A percentile compares a stretch with the other conserved stretches of the same genome.
Evolutionary conservation across 2,329 filamentous ascomycete genomes (phyloP).

Genomic region (Pseudocercospora pini-densiflorae): DNA sequence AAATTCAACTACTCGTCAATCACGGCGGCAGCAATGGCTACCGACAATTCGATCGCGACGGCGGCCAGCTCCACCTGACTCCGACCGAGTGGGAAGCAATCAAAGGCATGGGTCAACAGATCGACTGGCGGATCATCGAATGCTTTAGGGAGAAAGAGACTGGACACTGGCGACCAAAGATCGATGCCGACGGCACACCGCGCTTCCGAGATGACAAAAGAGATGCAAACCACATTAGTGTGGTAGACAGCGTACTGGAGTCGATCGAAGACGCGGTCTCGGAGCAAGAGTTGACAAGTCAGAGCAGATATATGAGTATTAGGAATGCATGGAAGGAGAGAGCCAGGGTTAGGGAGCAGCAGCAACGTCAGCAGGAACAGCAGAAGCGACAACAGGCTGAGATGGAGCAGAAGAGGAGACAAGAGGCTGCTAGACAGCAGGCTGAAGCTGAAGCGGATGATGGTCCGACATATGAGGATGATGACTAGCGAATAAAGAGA

Average conservation of each 20-base stretch:
- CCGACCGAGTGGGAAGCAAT: slow-evolving; percentile 82
- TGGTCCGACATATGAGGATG: slow-evolving; percentile 33
- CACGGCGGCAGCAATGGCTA: slow-evolving; percentile 71
- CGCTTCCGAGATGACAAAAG: slow-evolving; percentile 91
- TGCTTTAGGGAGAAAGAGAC: slow-evolving; percentile 75
- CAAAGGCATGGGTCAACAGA: slow-evolving; percentile 72
- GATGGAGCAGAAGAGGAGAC: slow-evolving; percentile 10
- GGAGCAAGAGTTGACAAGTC: slow-evolving; percentile 73
- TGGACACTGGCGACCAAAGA: slow-evolving; percentile 75
- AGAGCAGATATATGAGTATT: slow-evolving; percentile 68
- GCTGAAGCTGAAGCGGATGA: slow-evolving; percentile 27
- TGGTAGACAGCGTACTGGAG: slow-evolving; percentile 83
- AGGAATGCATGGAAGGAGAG: slow-evolving; percentile 79
- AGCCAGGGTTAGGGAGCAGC: slow-evolving; percentile 23
- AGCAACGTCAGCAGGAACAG: slow-evolving; percentile 20
- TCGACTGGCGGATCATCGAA: slow-evolving; percentile 90
- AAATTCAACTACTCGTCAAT: slow-evolving; percentile 73
- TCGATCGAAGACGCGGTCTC: slow-evolving; percentile 87
- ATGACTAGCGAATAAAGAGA: background rate
- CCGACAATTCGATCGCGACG: slow-evolving; percentile 25
- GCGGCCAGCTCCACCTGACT: slow-evolving; percentile 68
- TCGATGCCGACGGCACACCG: slow-evolving; percentile 57
- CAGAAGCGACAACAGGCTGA: slow-evolving; percentile 27
- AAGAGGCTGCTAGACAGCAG: slow-evolving; percentile 4
- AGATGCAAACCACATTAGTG: slow-evolving; percentile 85